Evolutionary conservation across 345 rosid genomes (phyloP).

Genomic region (Eucalyptus virginea): DNA sequence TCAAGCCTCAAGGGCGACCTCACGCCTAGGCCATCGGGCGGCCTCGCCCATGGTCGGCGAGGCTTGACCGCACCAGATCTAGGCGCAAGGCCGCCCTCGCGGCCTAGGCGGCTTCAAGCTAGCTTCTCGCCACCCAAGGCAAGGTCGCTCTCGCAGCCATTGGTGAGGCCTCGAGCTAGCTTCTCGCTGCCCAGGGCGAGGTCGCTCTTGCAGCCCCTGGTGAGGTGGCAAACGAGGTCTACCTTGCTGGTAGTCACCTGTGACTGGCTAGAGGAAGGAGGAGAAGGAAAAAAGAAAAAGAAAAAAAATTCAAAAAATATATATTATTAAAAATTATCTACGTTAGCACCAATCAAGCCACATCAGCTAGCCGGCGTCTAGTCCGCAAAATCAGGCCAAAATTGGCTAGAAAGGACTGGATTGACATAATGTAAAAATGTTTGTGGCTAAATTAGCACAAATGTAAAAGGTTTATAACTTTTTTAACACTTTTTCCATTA

Average conservation of each 20-base stretch:
- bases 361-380: fast-evolving
- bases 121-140: fast-evolving
- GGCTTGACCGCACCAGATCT: too few species aligned
- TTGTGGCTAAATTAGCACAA: too few species aligned
- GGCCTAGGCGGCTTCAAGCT: too few species aligned
- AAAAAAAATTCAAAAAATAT: too few species aligned
- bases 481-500: neutral
- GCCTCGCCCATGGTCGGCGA: fast-evolving
- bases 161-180: too few species aligned
- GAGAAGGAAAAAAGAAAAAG: too few species aligned
- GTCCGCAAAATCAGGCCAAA: fast-evolving
- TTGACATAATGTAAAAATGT: too few species aligned
- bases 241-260: fast-evolving
- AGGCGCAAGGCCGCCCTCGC: fast-evolving
- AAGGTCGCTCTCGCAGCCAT: fast-evolving
- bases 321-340: too few species aligned
- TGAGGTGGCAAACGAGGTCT: too few species aligned
- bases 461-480: fast-evolving
- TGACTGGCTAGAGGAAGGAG: fast-evolving
- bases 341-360: fast-evolving
- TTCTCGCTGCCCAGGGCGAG: fast-evolving
- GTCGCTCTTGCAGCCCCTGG: fast-evolving
- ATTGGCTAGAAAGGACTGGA: too few species aligned
- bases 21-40: fast-evolving
- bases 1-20: too few species aligned